Base-by-base conservation (phyloP, 2,329 filamentous ascomycete species). In the Xylaria sp. region DNA sequence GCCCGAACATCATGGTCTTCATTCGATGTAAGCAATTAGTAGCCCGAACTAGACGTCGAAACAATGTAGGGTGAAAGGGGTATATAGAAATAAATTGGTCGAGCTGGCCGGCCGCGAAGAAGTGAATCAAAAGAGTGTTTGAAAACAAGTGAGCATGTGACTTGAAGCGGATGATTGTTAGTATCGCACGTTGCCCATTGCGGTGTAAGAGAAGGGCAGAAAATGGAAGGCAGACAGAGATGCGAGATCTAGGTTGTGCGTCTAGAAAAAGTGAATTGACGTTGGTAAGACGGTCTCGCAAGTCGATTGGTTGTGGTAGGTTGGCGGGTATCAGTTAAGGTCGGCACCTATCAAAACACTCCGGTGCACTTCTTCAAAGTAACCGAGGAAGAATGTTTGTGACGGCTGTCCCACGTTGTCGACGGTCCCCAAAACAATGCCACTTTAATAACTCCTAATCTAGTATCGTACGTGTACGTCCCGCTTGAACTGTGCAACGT, bases 1-100 rank as follows among this genome's bases (percentile, higher is more conserved):
- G 33, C 22, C 69, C 55, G 22, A 71, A 59, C 71, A 73, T 70
- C 63, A 66, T 73, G 51, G 22, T 50, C 22, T 29, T 60, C 58
- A 17, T 42, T 38, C 17, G 22, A 45, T 53, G 47, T n/a, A 6
- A 44, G 38, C 15, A 67, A 33, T 31, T 29, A 57, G 9, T 5
- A 15, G 4, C 15, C 61, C 49, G 33, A 65, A 61, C 45, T 49
- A 60, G 31, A 53, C 59, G 42, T 53, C 56, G 58, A 54, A 44
- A 57, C 51, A 50, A 63, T 47, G 54, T 44, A 60, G 56, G 44
- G 20, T 29, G 38, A 49, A 49, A 61, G 53, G 68, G 72, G 72
- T 74, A 73, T 73, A 65, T 71, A 61, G 58, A 66, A 67, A 61
- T 63, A 69, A 69, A 51, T 56, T 49, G 60, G 57, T 65, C 68